These are phyloP conservation scores for Penicillium verhagenii DNA, from an alignment of 495 filamentous ascomycete species.

Conservation along the genomic window DNA sequence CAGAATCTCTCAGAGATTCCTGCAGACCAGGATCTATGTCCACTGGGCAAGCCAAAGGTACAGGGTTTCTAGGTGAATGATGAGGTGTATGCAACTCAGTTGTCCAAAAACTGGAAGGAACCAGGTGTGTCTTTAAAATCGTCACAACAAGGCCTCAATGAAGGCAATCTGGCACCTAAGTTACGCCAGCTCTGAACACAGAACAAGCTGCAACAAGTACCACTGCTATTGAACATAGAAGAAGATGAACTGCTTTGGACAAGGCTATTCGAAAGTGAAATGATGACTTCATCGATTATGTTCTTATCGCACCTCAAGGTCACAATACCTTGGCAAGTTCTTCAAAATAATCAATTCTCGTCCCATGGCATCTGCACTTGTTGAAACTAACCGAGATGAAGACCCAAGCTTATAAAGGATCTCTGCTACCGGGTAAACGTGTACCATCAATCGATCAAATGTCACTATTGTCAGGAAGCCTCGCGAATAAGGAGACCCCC, in stretches of 20 bases:
- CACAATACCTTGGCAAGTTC: constrained; percentile 87
- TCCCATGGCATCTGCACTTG: constrained; percentile 82
- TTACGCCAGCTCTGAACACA: constrained; percentile 86
- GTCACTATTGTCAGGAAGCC: constrained; percentile 82
- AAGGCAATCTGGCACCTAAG: constrained; percentile 79
- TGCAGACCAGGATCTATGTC: constrained; percentile 85
- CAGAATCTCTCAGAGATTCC: constrained; percentile 84
- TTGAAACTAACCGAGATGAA: constrained; percentile 76
- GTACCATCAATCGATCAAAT: constrained; percentile 82
- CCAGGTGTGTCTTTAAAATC: constrained; percentile 90
- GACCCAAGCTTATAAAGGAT: constrained; percentile 88
- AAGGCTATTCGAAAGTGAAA: constrained; percentile 97
- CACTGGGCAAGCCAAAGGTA: constrained; percentile 98
- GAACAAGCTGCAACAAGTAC: constrained; percentile 94
- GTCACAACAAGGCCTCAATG: constrained; percentile 96
- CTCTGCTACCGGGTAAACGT: constrained; percentile 97
- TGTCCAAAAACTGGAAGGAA: constrained; percentile 76
- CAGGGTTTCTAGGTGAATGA: constrained; percentile 78
- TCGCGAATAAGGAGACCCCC: constrained; percentile 60
- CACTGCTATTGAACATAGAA: constrained; percentile 88
- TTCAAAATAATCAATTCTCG: constrained; percentile 88
- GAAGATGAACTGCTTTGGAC: constrained; percentile 91
- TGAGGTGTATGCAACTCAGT: constrained; percentile 82
- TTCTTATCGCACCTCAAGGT: constrained; percentile 85
- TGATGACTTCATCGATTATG: constrained; percentile 85